phyloP scores from a whole-genome alignment of 176 grass and related monocot species.

The Oryza meridionalis region DNA sequence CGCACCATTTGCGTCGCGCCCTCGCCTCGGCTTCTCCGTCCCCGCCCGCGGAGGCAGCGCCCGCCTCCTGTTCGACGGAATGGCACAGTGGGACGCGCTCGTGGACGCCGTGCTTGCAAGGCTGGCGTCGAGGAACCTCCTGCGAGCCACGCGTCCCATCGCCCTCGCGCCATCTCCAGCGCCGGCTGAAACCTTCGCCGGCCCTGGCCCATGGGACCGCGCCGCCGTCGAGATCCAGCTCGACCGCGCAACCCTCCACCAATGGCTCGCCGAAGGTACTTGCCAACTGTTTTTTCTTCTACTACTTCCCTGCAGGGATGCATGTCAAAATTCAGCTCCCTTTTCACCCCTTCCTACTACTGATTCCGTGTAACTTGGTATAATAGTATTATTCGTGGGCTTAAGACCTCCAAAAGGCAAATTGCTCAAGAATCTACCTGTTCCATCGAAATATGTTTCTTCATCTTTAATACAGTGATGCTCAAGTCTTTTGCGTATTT shows the following conservation, averaged over 20 bases:
- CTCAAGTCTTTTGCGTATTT: no score
- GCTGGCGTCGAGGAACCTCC: slow-evolving; percentile 62
- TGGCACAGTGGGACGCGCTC: slow-evolving; percentile 67
- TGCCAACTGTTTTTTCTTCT: neutral
- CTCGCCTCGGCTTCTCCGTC: slow-evolving; percentile 12
- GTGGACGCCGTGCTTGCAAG: slow-evolving; percentile 53
- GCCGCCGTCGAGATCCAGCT: slow-evolving; percentile 63
- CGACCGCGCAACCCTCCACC: slow-evolving; percentile 52
- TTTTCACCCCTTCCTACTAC: neutral
- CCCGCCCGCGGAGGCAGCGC: neutral
- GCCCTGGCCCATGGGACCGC: slow-evolving; percentile 72
- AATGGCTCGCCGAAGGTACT: slow-evolving; percentile 79
- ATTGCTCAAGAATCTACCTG: neutral
- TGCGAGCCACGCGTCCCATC: slow-evolving; percentile 67
- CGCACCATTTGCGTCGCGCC: neutral
- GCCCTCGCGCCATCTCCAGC: slow-evolving; percentile 21
- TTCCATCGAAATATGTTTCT: neutral
- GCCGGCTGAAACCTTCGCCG: slow-evolving; percentile 37
- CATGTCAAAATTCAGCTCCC: neutral
- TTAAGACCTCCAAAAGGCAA: neutral
- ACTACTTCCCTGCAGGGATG: neutral
- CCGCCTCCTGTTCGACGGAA: slow-evolving; percentile 49
- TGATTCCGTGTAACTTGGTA: neutral
- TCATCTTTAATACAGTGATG: no score
- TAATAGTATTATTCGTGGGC: neutral